phyloP scores from a whole-genome alignment of 2,329 filamentous ascomycete species.

The Bipolaris zeicola region DNA sequence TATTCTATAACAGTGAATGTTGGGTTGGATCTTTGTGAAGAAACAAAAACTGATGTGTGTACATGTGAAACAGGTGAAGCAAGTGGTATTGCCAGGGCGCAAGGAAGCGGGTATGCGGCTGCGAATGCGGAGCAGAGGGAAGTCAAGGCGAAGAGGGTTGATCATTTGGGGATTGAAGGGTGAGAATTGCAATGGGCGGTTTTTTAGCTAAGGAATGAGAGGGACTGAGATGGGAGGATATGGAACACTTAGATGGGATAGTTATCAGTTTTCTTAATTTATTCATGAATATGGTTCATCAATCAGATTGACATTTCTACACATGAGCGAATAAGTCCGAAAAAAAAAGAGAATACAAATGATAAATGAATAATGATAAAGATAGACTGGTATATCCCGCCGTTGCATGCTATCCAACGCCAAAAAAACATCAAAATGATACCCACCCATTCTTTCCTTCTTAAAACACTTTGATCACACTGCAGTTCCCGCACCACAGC shows the following conservation, averaged over 20 bases:
- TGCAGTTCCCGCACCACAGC: not conserved
- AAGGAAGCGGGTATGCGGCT: slow-evolving; percentile 30
- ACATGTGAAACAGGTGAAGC: slow-evolving; percentile 20
- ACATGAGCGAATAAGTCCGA: too few relatives aligned
- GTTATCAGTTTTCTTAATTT: too few relatives aligned
- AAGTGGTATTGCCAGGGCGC: slow-evolving; percentile 25
- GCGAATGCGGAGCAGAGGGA: slow-evolving; percentile 25
- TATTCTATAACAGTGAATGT: too few relatives aligned
- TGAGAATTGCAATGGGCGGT: not conserved
- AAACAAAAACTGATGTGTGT: too few relatives aligned
- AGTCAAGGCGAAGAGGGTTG: slow-evolving; percentile 27
- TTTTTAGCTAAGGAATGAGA: too few relatives aligned
- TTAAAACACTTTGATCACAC: not conserved
- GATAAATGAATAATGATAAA: not conserved
- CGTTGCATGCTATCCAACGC: not conserved
- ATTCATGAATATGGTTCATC: too few relatives aligned
- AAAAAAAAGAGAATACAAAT: not conserved
- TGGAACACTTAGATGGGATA: too few relatives aligned
- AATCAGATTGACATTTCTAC: too few relatives aligned
- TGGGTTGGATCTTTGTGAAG: too few relatives aligned
- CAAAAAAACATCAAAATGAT: not conserved
- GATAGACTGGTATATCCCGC: not conserved
- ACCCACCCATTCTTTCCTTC: too few relatives aligned
- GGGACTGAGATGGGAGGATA: too few relatives aligned
- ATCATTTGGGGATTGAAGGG: slow-evolving; percentile 46